Conservation (phyloP, 148 eudicot species). For the Persicaria maculosa region DNA sequence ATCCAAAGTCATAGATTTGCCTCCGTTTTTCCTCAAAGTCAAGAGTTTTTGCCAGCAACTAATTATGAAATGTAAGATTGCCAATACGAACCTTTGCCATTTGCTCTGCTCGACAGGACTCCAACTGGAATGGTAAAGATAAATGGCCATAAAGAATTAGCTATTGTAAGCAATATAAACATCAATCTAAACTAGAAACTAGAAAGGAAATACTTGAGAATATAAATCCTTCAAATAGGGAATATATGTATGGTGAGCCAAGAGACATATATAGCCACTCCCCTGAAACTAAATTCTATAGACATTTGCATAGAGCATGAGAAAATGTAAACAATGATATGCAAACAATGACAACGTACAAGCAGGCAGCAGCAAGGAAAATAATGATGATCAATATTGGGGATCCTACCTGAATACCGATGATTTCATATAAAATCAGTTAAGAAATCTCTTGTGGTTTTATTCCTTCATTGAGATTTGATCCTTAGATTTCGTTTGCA, state of each 20-base stretch:
- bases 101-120: too few species aligned
- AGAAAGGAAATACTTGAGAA: too few species aligned
- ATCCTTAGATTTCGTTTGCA: background rate
- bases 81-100: too few species aligned
- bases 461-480: background rate
- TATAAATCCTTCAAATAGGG: too few species aligned
- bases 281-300: background rate
- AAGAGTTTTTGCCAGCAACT: too few species aligned
- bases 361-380: background rate
- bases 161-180: background rate
- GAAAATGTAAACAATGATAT: background rate
- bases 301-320: background rate
- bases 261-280: background rate
- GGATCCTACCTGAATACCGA: background rate
- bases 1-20: background rate
- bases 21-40: too few species aligned
- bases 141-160: slow-evolving; percentile 16
- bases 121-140: too few species aligned
- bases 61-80: too few species aligned
- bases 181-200: background rate
- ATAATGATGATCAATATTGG: background rate
- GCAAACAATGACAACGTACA: background rate
- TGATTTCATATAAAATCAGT: background rate
- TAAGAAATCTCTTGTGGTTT: background rate
- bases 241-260: background rate